Percentiles rank a stretch among this genome's conserved stretches.
Conservation (phyloP, 2,329 filamentous ascomycete species). For the Pseudogymnoascus sp. region DNA sequence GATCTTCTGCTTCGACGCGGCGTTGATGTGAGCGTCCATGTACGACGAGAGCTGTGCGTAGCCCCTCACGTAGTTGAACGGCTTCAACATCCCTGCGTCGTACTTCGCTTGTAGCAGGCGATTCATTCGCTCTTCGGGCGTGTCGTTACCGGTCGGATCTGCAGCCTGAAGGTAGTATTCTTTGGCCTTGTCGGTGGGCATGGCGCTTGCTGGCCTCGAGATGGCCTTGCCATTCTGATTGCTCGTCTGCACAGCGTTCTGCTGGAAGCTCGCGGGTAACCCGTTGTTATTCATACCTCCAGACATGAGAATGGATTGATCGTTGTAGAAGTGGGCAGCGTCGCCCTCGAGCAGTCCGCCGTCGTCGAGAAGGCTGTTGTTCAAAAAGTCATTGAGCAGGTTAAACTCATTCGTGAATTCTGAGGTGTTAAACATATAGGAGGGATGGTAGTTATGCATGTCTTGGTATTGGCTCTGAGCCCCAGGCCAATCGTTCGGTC, state of each 20-base stretch:
- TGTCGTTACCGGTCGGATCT: conserved; percentile 79
- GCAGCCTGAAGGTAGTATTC: conserved; percentile 98
- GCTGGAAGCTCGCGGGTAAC: conserved; percentile 27
- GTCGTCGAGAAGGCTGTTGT: conserved; percentile 84
- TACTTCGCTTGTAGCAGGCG: conserved; percentile 92
- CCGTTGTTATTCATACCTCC: conserved; percentile 40
- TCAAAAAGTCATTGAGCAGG: conserved; percentile 90
- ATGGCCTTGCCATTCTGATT: conserved; percentile 47
- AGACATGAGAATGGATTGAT: conserved; percentile 41
- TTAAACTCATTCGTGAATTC: conserved; percentile 97
- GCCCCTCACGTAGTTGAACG: conserved; percentile 97
- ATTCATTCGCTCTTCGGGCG: conserved; percentile 90
- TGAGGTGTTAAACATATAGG: conserved; percentile 83
- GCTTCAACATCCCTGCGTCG: conserved; percentile 86
- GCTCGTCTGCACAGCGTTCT: conserved; percentile 26
- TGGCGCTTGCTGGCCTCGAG: conserved; percentile 52
- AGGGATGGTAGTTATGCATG: conserved; percentile 88
- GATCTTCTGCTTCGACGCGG: conserved; percentile 81
- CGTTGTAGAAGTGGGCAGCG: conserved; percentile 51
- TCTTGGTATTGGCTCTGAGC: conserved; percentile 78
- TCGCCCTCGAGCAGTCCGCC: conserved; percentile 64
- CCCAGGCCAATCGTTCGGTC: conserved; percentile 65
- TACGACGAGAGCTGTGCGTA: conserved; percentile 86
- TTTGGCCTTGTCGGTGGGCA: conserved; percentile 54
- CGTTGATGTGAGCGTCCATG: conserved; percentile 81